phyloP scores from a whole-genome alignment of 2,329 filamentous ascomycete species.

The Intubia oerlemansii region DNA sequence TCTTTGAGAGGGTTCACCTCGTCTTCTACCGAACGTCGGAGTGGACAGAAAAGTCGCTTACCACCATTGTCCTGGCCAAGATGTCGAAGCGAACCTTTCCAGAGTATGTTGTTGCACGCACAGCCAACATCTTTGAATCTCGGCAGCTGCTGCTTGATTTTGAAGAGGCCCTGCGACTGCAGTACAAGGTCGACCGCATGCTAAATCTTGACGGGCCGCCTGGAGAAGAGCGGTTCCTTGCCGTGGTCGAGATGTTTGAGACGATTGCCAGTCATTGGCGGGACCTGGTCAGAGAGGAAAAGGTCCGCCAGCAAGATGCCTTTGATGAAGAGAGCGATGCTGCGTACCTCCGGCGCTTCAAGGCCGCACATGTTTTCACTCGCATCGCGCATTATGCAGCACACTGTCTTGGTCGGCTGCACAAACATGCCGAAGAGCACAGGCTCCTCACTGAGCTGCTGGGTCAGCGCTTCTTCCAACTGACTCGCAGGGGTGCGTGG shows the following conservation, averaged over 20 bases:
- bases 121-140: slow-evolving; percentile 69
- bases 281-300: slow-evolving; percentile 48
- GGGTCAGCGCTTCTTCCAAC: slow-evolving; percentile 63
- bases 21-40: slow-evolving; percentile 92
- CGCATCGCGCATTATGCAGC: slow-evolving; percentile 79
- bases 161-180: slow-evolving; percentile 63
- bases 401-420: slow-evolving; percentile 59
- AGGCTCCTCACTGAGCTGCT: slow-evolving; percentile 54
- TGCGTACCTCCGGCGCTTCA: slow-evolving; percentile 71
- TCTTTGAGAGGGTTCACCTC: slow-evolving; percentile 87
- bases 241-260: slow-evolving; percentile 51
- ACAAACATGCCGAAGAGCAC: slow-evolving; percentile 61
- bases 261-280: slow-evolving; percentile 67
- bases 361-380: slow-evolving; percentile 82
- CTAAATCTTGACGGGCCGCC: slow-evolving; percentile 60
- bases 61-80: slow-evolving; percentile 80
- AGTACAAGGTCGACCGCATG: slow-evolving; percentile 61
- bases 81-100: slow-evolving; percentile 79
- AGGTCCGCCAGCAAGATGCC: no score
- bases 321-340: slow-evolving; percentile 54
- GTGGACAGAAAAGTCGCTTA: slow-evolving; percentile 94
- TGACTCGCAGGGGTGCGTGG: slow-evolving; percentile 70
- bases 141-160: slow-evolving; percentile 64
- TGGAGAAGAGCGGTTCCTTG: slow-evolving; percentile 40
- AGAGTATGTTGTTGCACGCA: slow-evolving; percentile 73